Evolutionary conservation across 179 eudicot species (phyloP), one percentile per base, ranked within the genome.

Genomic region (Drosera spatulata): DNA sequence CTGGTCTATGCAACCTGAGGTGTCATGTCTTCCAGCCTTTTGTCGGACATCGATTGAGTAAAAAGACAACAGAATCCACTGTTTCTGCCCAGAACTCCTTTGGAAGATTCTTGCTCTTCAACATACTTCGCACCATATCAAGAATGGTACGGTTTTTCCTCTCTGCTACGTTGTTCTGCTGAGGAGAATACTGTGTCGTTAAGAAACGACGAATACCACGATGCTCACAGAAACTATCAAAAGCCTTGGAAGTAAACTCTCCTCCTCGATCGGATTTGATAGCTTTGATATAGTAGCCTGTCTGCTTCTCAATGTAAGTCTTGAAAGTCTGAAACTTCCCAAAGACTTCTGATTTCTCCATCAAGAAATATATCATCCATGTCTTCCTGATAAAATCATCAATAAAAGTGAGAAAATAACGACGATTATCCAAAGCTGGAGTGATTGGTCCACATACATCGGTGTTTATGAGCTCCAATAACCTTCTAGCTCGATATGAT

Each of bases 371-470:
- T 22, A 9, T 7, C 41, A 39, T 13, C 61, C 12, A 58, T 41
- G 41, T 58, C 4, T 33, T 33, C 46, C 61, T 40, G 10, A 6
- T 33, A n/a, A 40, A 40, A 10, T 58, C 61, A 58, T 58, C 46
- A 40, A 58, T 41, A n/a, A 58, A 41, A 5, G 40, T n/a, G 7
- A 58, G 8, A 7, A 43, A 43, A 33, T 39, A 58, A 41, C 15
- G 22, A 43, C 14, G 49, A 1, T 22, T 22, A 22, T 22, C 33
- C 0, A 22, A 22, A 22, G 33, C 33, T 40, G 48, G 49, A 41
- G 61, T 40, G 7, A 58, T 58, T 41, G 61, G 61, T n/a, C 61
- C 61, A 58, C 61, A 58, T 0, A 58, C 6, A 13, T 58, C 61
- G 2, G 49, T 40, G n/a, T 43, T 15, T 4, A 58, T 14, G 11